Evolutionary conservation across 148 eudicot species (phyloP).

Genomic region (Nyssa sinensis): DNA sequence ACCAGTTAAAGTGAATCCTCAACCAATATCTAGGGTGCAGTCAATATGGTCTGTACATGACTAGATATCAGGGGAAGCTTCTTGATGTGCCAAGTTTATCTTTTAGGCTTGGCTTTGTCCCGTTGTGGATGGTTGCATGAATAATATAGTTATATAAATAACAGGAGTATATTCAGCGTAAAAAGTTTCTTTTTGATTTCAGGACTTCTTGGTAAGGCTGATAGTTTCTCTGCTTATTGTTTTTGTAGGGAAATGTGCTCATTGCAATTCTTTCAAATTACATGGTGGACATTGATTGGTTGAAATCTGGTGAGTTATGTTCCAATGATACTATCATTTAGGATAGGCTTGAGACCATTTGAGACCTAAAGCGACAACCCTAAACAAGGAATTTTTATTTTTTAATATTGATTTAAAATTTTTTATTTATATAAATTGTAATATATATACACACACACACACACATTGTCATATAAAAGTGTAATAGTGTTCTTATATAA

Average conservation of each 20-base stretch:
- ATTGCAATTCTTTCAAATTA: conserved; percentile 88
- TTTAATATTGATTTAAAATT: background rate
- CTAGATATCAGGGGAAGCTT: background rate
- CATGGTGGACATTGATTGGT: conserved; percentile 97
- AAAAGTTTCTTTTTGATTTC: background rate
- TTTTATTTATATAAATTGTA: too few species aligned
- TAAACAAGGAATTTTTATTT: too few species aligned
- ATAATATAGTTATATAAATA: too few species aligned
- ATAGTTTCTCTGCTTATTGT: conserved; percentile 6
- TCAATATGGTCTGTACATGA: background rate
- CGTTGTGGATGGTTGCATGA: too few species aligned
- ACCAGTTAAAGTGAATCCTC: background rate
- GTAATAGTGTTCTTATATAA: too few species aligned
- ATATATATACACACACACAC: too few species aligned
- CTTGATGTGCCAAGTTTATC: too few species aligned
- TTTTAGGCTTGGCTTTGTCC: too few species aligned
- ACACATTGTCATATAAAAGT: too few species aligned
- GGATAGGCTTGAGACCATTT: too few species aligned
- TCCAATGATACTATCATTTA: background rate
- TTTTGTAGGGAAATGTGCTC: conserved; percentile 70
- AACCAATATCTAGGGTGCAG: background rate
- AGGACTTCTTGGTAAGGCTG: background rate
- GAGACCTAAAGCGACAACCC: too few species aligned
- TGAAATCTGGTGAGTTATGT: conserved; percentile 63
- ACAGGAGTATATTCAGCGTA: background rate